These are phyloP conservation scores for Centella asiatica DNA, from an alignment of 129 eudicot genomes.

Conservation along the genomic window DNA sequence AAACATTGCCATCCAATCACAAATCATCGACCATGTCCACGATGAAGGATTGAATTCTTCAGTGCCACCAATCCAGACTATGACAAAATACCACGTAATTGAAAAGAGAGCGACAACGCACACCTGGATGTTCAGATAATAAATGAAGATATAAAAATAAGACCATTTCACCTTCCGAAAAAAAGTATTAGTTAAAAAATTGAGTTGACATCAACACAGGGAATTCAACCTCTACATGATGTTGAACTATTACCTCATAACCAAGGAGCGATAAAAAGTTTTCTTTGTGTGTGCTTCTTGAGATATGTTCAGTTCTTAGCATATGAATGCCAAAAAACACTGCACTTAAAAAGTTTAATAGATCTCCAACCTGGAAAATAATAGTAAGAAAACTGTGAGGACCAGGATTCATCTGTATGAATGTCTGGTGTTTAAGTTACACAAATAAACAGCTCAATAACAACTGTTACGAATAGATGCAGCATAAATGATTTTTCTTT, in stretches of 20 bases:
- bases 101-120: constrained; percentile 65
- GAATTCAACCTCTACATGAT: neutral
- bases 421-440: no score
- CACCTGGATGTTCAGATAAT: constrained; percentile 30
- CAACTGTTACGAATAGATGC: no score
- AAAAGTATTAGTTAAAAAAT: no score
- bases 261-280: constrained; percentile 77
- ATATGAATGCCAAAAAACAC: constrained; percentile 84
- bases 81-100: constrained; percentile 48
- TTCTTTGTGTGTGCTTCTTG: constrained; percentile 52
- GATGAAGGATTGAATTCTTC: constrained; percentile 40
- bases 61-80: constrained; percentile 34
- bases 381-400: neutral
- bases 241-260: constrained; percentile 52
- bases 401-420: no score
- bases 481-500: no score
- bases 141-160: neutral
- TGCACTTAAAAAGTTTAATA: constrained; percentile 72
- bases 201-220: neutral
- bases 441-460: no score
- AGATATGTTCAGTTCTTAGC: constrained; percentile 77
- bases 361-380: constrained; percentile 62
- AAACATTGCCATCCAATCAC: constrained; percentile 39
- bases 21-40: constrained; percentile 45
- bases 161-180: neutral